phyloP scores from a whole-genome alignment of 1,139 yeast genomes.

The Petasospora fabianii region DNA sequence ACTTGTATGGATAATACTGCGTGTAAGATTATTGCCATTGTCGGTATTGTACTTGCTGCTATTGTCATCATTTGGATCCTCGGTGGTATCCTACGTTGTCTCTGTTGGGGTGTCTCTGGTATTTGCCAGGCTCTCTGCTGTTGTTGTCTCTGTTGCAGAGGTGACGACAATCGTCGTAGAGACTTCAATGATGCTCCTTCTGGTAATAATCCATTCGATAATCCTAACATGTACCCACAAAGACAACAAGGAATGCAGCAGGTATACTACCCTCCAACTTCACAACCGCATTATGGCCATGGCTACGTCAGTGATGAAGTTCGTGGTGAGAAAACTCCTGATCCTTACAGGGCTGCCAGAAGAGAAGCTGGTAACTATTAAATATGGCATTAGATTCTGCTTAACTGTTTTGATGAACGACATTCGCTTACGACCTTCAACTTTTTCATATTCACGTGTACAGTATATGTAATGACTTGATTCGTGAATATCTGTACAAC shows the following conservation, averaged over 20 bases:
- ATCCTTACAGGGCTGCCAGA: constrained; percentile 2
- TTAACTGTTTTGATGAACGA: constrained; percentile 3
- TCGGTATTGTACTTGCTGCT: constrained; percentile 61
- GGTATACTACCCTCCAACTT: constrained; percentile 9
- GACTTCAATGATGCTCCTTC: constrained; percentile 16
- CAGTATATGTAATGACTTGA: not conserved
- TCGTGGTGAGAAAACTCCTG: constrained; percentile 8
- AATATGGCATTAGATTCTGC: no score
- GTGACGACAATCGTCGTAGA: constrained; percentile 15
- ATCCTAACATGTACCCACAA: constrained; percentile 24
- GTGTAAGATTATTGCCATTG: constrained; percentile 75
- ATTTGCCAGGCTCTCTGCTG: constrained; percentile 39
- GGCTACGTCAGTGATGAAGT: constrained; percentile 17
- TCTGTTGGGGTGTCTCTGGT: constrained; percentile 38
- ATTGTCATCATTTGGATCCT: constrained; percentile 37
- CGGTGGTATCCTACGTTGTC: constrained; percentile 37
- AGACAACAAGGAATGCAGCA: constrained; percentile 12
- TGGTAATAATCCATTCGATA: constrained; percentile 15
- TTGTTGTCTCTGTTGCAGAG: constrained; percentile 27
- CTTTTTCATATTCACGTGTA: not conserved
- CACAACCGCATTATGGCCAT: constrained; percentile 16
- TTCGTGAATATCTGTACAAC: no score
- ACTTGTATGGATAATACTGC: constrained; percentile 74
- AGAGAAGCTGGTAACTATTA: constrained; percentile 4
- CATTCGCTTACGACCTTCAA: constrained; percentile 2